Base-by-base conservation (phyloP, 1,284 basidiomycete genomes). In the Tetrapyrgos nigripes region DNA sequence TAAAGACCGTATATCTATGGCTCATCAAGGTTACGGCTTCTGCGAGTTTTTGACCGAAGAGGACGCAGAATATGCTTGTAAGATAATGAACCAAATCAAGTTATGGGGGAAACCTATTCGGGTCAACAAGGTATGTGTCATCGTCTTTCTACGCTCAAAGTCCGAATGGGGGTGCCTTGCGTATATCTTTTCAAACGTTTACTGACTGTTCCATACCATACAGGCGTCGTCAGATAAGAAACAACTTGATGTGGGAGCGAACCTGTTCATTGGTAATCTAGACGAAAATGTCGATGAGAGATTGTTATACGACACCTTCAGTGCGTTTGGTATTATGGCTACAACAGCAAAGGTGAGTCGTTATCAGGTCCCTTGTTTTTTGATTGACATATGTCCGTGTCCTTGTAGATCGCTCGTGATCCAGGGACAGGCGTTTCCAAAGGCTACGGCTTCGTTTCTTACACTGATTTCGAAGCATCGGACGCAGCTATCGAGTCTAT, bases 81-180 rank as follows among this genome's bases (percentile, higher is more conserved):
- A 97, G 82, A 98, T 98, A 69, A 97, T 99, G 96, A 98, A 99
- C 75, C 97, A 98, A 80, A 98, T 99, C 74, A 99, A 99, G 78
- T 79, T 99, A 52, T 99, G 93, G 84, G 97, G 97, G 44, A 98
- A 98, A 73, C 97, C 97, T 31, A 97, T 99, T 62, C 85, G 97
- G 65, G 96, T 99, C 66, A 98, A 98, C 84, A 98, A 97, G 89
- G 94, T 93, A 64, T 71, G 87, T 76, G 48, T 55, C 14, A 58
- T 52, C n/a, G n/a, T n/a, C 33, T 45, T 35, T 57, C 31, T 37
- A 4, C 31, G 44, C 17, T 21, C 5, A 33, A 50, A 33, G 27
- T 33, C 28, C 37, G 26, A 60, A 46, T 50, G 58, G 54, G 43
- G 48, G 57, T 46, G 48, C 45, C 54, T 33, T 51, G 9, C 47